Evolutionary conservation across 805 yeast species (phyloP).

Genomic region (Maudiozyma saulgeensis): DNA sequence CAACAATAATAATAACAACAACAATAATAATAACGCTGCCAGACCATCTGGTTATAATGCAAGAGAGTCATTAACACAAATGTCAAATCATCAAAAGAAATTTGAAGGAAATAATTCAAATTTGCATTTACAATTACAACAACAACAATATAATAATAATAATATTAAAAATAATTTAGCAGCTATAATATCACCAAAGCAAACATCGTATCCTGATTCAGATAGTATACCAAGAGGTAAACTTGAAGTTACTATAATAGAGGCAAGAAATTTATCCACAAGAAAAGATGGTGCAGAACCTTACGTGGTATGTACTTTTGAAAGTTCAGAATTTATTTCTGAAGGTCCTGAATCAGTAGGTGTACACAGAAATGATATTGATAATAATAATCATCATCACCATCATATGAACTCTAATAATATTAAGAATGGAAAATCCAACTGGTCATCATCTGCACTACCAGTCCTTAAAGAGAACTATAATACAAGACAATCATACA

Average conservation of each 20-base stretch:
- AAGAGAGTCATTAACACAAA: constrained; percentile 6
- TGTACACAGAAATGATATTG: constrained; percentile 5
- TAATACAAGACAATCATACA: constrained; percentile 29
- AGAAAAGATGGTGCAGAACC: constrained; percentile 56
- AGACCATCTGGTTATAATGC: constrained; percentile 1
- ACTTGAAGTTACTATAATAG: constrained; percentile 67
- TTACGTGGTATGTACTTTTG: constrained; percentile 85
- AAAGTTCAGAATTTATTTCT: constrained; percentile 82
- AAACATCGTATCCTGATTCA: constrained; percentile 12
- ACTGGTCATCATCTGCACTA: constrained; percentile 6
- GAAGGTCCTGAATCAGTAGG: constrained; percentile 49
- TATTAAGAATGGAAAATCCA: background rate
- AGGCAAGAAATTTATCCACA: constrained; percentile 62
- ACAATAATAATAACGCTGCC: background rate
- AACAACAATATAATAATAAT: background rate
- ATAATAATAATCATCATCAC: constrained; percentile 4
- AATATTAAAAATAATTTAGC: background rate
- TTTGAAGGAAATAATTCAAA: background rate
- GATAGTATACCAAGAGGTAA: constrained; percentile 61
- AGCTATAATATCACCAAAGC: background rate
- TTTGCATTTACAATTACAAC: constrained; percentile 1
- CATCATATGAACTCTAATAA: constrained; percentile 1
- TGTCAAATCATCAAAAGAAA: constrained; percentile 2
- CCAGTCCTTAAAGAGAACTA: constrained; percentile 21
- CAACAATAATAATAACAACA: constrained; percentile 8